phyloP scores from a whole-genome alignment of 2,329 filamentous ascomycete genomes.

The Colletotrichum acutatum region DNA sequence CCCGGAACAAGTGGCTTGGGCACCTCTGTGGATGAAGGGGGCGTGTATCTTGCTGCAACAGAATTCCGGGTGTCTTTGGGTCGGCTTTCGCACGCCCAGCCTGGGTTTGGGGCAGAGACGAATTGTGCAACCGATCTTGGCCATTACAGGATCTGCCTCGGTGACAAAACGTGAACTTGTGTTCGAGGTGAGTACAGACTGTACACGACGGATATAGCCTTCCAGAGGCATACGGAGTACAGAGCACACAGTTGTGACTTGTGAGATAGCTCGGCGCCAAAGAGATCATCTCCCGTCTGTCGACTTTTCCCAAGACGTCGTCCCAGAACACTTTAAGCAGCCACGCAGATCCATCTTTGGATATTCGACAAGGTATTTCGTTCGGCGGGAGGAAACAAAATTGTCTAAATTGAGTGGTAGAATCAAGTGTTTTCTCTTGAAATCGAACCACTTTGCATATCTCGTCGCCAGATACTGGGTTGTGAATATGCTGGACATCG shows the following conservation, averaged over 20 bases:
- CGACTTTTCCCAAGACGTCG: conserved; percentile 8
- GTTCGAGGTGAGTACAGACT: neutral
- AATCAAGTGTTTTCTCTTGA: conserved; percentile 43
- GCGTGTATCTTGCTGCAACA: conserved; percentile 17
- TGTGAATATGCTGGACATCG: conserved; percentile 38
- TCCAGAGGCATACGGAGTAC: neutral
- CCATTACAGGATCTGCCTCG: conserved; percentile 15
- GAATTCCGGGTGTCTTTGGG: conserved; percentile 4
- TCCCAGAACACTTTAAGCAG: conserved; percentile 20
- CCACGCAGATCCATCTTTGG: conserved; percentile 29
- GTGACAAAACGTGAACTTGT: neutral
- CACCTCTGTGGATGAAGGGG: conserved; percentile 21
- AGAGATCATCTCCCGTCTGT: conserved; percentile 22
- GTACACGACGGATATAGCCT: neutral
- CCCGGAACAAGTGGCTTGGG: conserved; percentile 33
- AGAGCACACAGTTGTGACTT: neutral
- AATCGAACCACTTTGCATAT: conserved; percentile 42
- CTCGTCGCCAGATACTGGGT: conserved; percentile 39
- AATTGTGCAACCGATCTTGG: conserved; percentile 26
- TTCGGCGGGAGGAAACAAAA: conserved; percentile 29
- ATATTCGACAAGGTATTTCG: conserved; percentile 19
- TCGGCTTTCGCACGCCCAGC: conserved; percentile 19
- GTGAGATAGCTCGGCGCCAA: neutral
- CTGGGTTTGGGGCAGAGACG: conserved; percentile 16
- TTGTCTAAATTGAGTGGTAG: conserved; percentile 31